Evolutionary conservation across 1,139 yeast species (phyloP).

Genomic region (Candida labiduridarum): DNA sequence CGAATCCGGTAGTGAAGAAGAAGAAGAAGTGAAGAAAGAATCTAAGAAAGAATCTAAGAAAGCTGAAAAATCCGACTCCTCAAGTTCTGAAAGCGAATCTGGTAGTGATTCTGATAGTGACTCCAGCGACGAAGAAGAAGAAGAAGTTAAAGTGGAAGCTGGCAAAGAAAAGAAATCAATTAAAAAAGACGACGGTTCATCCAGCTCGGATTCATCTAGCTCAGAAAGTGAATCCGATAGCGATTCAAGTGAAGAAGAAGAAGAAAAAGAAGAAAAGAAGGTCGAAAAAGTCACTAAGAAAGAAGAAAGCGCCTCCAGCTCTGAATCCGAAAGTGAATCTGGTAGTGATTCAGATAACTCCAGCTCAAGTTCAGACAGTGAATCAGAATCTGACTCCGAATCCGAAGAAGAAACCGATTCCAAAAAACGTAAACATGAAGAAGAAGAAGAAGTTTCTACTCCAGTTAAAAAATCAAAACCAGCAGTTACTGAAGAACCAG

Average conservation of each 20-base stretch:
- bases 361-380: slow-evolving; percentile 25
- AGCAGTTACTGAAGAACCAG: slow-evolving; percentile 58
- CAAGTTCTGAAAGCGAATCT: slow-evolving; percentile 15
- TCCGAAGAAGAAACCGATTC: slow-evolving; percentile 25
- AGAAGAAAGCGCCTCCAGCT: slow-evolving; percentile 14
- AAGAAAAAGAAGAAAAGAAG: not conserved
- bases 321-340: slow-evolving; percentile 29
- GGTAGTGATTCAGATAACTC: slow-evolving; percentile 26
- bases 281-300: not conserved
- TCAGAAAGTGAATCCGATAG: slow-evolving; percentile 16
- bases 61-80: slow-evolving; percentile 25
- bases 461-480: slow-evolving; percentile 35
- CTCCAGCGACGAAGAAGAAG: slow-evolving; percentile 17
- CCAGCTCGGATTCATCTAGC: slow-evolving; percentile 24
- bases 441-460: slow-evolving; percentile 32
- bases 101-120: slow-evolving; percentile 23
- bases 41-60: slow-evolving; percentile 22
- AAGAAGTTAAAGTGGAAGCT: slow-evolving; percentile 23
- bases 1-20: slow-evolving; percentile 19
- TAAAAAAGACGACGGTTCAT: slow-evolving; percentile 20
- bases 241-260: not conserved
- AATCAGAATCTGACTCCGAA: slow-evolving; percentile 28
- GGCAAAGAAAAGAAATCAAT: slow-evolving; percentile 24
- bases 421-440: slow-evolving; percentile 41
- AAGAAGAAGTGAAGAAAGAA: slow-evolving; percentile 28